Percentiles rank a stretch among this genome's conserved stretches.
Conservation (phyloP, 2,329 filamentous ascomycete genomes). For the Apiospora kogelbergensis region DNA sequence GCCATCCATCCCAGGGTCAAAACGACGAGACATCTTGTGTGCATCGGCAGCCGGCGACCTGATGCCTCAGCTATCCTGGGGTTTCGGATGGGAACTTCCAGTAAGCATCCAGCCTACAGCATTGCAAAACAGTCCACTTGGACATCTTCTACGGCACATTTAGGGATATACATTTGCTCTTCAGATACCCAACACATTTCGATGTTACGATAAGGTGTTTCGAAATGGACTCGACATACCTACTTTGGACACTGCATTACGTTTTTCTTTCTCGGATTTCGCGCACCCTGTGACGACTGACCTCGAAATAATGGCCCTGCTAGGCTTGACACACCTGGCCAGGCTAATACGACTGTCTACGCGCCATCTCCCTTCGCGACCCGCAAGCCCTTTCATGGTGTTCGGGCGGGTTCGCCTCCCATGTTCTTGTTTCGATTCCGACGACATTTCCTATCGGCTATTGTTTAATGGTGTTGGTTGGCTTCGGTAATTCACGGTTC, state of each 20-base stretch:
- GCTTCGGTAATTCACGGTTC: conserved; percentile 21
- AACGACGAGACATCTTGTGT: background rate
- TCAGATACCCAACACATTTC: conserved; percentile 31
- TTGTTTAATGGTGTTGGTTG: conserved; percentile 29
- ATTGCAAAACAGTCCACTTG: conserved; percentile 20
- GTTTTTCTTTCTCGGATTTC: conserved; percentile 3
- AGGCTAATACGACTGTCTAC: background rate
- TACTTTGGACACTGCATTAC: background rate
- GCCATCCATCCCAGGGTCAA: background rate
- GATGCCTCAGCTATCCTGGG: background rate
- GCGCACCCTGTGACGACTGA: background rate
- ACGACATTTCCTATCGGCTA: conserved; percentile 26
- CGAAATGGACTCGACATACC: conserved; percentile 8
- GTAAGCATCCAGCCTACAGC: conserved; percentile 16
- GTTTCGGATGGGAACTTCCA: background rate
- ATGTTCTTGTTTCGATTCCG: conserved; percentile 16
- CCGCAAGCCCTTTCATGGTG: conserved; percentile 12
- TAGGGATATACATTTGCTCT: conserved; percentile 30
- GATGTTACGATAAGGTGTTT: conserved; percentile 16
- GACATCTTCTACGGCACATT: conserved; percentile 26
- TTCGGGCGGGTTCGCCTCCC: conserved; percentile 12
- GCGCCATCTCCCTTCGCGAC: background rate
- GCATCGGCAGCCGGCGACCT: background rate
- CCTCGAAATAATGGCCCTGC: background rate
- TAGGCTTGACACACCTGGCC: background rate